Evolutionary conservation across 129 eudicot species (phyloP).

Genomic region (Glebionis coronaria): DNA sequence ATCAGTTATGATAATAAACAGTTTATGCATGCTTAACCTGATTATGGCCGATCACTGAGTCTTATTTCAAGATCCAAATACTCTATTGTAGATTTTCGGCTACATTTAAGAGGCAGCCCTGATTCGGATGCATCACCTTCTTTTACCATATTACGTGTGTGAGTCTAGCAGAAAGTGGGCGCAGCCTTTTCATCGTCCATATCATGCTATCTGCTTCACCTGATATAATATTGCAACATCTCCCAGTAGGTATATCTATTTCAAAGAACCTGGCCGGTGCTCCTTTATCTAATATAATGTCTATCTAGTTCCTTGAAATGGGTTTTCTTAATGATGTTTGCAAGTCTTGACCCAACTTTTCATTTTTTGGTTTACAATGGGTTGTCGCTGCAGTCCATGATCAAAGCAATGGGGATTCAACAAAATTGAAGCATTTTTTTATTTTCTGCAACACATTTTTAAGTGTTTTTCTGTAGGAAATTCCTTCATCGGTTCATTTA

Average conservation of each 20-base stretch:
- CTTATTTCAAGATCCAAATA: no score
- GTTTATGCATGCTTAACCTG: no score
- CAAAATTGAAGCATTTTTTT: conserved; percentile 43
- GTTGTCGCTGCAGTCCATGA: not conserved
- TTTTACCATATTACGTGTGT: no score
- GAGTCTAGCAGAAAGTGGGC: conserved; percentile 35
- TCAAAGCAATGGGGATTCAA: conserved; percentile 14
- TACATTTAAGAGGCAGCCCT: no score
- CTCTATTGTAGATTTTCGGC: no score
- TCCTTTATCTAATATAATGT: conserved; percentile 47
- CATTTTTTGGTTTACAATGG: conserved; percentile 39
- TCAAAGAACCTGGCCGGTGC: conserved; percentile 49
- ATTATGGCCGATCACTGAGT: no score
- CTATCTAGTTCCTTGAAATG: conserved; percentile 56
- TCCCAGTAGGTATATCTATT: conserved; percentile 56
- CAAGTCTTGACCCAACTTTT: conserved; percentile 61
- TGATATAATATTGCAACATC: conserved; percentile 45
- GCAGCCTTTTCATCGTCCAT: conserved; percentile 54
- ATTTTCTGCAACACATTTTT: no score
- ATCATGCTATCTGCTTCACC: conserved; percentile 56
- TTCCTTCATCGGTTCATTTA: no score
- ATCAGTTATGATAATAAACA: no score
- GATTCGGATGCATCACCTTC: no score
- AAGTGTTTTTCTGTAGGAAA: no score
- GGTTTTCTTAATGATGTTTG: conserved; percentile 40